A percentile compares a stretch with the other conserved stretches of the same genome.
These are phyloP conservation scores for Effrenium voratum DNA, from an alignment of 73 alveolate species.

Conservation along the genomic window DNA sequence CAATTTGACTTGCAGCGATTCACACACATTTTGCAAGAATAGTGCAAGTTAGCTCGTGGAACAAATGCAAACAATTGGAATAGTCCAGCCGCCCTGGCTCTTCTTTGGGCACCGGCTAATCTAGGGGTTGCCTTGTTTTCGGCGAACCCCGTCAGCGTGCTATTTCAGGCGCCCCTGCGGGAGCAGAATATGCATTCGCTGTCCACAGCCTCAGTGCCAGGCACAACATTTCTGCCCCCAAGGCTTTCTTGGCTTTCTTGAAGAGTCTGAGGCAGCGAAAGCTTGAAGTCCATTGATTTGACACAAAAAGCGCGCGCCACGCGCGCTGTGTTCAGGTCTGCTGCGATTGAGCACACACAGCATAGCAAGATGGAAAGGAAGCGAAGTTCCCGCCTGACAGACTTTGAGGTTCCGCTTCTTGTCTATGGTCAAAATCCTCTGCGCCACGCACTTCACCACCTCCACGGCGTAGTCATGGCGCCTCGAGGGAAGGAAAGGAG, in stretches of 20 bases:
- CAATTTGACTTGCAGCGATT: too few species aligned
- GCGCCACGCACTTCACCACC: slow-evolving; percentile 59
- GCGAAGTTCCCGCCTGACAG: slow-evolving; percentile 69
- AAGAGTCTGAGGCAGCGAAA: too few species aligned
- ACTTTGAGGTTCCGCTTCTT: slow-evolving; percentile 67
- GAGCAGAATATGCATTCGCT: slow-evolving; percentile 55
- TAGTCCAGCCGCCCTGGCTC: neutral
- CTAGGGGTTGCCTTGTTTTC: neutral
- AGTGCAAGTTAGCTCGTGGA: too few species aligned
- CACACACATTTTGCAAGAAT: too few species aligned
- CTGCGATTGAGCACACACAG: too few species aligned
- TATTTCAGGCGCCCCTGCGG: neutral
- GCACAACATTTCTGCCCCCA: too few species aligned
- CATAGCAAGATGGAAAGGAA: too few species aligned
- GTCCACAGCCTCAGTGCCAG: slow-evolving; percentile 73
- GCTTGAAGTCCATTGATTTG: too few species aligned
- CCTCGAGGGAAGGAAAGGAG: neutral
- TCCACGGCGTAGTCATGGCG: slow-evolving; percentile 88
- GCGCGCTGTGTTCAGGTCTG: too few species aligned
- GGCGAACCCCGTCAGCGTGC: too few species aligned
- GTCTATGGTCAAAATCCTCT: slow-evolving; percentile 85
- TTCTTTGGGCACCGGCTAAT: neutral
- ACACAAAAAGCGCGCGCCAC: too few species aligned
- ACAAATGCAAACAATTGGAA: neutral
- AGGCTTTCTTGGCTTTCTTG: too few species aligned